A percentile compares a stretch with the other conserved stretches of the same genome.
Conservation (phyloP, 2,329 filamentous ascomycete genomes). For the Mycosphaerella sp. region DNA sequence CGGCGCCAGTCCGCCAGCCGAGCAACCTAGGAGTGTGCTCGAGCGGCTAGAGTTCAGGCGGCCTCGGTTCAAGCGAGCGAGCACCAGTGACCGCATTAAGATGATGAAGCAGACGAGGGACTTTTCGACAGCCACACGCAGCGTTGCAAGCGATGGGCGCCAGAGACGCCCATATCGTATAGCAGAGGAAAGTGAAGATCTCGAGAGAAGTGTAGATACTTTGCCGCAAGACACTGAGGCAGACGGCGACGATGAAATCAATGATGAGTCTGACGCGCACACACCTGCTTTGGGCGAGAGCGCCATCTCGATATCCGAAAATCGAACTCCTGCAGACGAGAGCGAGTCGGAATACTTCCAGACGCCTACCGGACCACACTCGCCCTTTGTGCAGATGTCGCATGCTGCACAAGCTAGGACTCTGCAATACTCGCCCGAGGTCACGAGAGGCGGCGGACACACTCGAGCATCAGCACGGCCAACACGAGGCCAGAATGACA, state of each 20-base stretch:
- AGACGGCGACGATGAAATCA: slow-evolving; percentile 85
- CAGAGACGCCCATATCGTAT: slow-evolving; percentile 37
- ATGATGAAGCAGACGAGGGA: slow-evolving; percentile 35
- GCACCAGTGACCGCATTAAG: slow-evolving; percentile 34
- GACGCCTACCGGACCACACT: slow-evolving; percentile 33
- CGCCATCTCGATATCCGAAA: slow-evolving; percentile 28
- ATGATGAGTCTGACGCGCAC: slow-evolving; percentile 49
- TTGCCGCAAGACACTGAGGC: slow-evolving; percentile 64
- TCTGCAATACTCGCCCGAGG: slow-evolving; percentile 24
- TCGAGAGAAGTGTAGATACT: slow-evolving; percentile 37
- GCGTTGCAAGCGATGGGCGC: slow-evolving; percentile 54
- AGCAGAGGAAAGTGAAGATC: slow-evolving; percentile 42
- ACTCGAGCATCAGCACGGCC: slow-evolving; percentile 23
- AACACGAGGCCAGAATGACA: slow-evolving; percentile 49
- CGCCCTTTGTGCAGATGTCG: slow-evolving; percentile 25
- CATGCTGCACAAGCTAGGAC: slow-evolving; percentile 22
- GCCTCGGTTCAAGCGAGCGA: slow-evolving; percentile 49
- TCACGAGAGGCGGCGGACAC: slow-evolving; percentile 24
- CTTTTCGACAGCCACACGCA: slow-evolving; percentile 48
- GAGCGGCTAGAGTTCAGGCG: slow-evolving; percentile 52
- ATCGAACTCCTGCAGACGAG: slow-evolving; percentile 23
- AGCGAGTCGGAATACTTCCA: slow-evolving; percentile 41
- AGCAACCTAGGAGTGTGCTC: slow-evolving; percentile 54
- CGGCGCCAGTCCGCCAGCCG: slow-evolving; percentile 51
- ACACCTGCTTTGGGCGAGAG: slow-evolving; percentile 33